Evolutionary conservation across 1,284 basidiomycete genomes (phyloP).

Genomic region (Trichosporon sp.): DNA sequence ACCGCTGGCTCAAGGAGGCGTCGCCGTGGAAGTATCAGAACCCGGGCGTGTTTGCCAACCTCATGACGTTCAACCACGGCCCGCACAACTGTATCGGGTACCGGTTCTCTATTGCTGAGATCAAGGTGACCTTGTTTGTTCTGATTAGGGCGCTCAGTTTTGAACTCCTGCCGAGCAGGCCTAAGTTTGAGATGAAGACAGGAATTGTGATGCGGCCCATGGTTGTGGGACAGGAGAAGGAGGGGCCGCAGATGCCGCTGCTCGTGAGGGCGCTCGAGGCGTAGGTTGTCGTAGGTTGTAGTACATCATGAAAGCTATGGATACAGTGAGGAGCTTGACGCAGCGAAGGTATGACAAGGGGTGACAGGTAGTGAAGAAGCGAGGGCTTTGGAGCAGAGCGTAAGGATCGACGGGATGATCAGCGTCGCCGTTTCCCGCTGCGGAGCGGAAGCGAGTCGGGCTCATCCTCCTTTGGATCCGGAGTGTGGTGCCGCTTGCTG

Average conservation of each 20-base stretch:
- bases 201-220: slow-evolving; percentile 55
- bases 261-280: slow-evolving; percentile 34
- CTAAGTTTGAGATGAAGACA: slow-evolving; percentile 46
- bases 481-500: not conserved
- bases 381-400: too few relatives aligned
- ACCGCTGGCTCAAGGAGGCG: slow-evolving; percentile 33
- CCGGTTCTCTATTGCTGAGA: slow-evolving; percentile 69
- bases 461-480: not conserved
- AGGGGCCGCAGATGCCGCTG: slow-evolving; percentile 55
- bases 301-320: not conserved
- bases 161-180: slow-evolving; percentile 56
- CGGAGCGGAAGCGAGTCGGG: not conserved
- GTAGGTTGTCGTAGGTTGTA: not conserved
- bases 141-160: slow-evolving; percentile 65
- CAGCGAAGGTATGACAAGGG: too few relatives aligned
- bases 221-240: slow-evolving; percentile 49
- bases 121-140: slow-evolving; percentile 65
- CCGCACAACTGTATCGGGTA: slow-evolving; percentile 72
- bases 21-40: slow-evolving; percentile 56
- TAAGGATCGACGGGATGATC: not conserved
- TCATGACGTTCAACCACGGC: slow-evolving; percentile 70
- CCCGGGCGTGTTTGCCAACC: slow-evolving; percentile 67
- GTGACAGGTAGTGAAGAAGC: too few relatives aligned
- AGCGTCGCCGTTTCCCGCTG: not conserved
- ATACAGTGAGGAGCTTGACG: not conserved